Evolutionary conservation across 306 rosid genomes (phyloP), one percentile per base, ranked within the genome.

Genomic region (Oxytropis ochrocephala): DNA sequence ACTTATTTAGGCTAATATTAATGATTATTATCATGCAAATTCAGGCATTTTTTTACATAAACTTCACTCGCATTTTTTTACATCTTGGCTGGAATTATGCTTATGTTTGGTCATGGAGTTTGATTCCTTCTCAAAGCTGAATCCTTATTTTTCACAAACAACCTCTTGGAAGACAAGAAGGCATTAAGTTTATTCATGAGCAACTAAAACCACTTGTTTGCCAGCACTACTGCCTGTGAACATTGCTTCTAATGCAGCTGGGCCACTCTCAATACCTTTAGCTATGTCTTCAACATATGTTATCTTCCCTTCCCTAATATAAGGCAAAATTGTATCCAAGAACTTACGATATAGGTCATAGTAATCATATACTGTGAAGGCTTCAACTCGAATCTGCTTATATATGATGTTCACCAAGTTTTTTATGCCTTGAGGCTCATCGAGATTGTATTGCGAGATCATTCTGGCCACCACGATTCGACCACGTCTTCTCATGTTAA

Each of bases 381-480:
- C 91, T 79, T 88, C 87, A 64, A 89, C 19, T 49, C 69, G 58
- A 43, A 78, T 71, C 43, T 73, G 80, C 60, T 86, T 78, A 0
- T n/a, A 77, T 14, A 83, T 6, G 7, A 87, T 61, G 1, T 11
- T 2, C 19, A 79, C 13, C 18, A 88, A 44, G 64, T 86, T 86
- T 43, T 69, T 75, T 1, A 88, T 78, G 16, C 92, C 90, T 70
- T 86, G 80, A 19, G 83, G 85, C 51, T 81, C 73, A 44, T 74
- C 86, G 24, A 81, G 79, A 43, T 85, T 83, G 74, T 84, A 85
- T 50, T 88, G 78, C 8, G 82, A 81, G 16, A 84, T 78, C 95
- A 91, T 83, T 64, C 95, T 92, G n/a, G 84, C 85, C 21, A 64
- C 76, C 19, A 72, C 83, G 9, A 86, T 78, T 48, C 89, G 72